A percentile compares a stretch with the other conserved stretches of the same genome.
phyloP scores from a whole-genome alignment of 495 filamentous ascomycete genomes.

The Amniculicola lignicola region DNA sequence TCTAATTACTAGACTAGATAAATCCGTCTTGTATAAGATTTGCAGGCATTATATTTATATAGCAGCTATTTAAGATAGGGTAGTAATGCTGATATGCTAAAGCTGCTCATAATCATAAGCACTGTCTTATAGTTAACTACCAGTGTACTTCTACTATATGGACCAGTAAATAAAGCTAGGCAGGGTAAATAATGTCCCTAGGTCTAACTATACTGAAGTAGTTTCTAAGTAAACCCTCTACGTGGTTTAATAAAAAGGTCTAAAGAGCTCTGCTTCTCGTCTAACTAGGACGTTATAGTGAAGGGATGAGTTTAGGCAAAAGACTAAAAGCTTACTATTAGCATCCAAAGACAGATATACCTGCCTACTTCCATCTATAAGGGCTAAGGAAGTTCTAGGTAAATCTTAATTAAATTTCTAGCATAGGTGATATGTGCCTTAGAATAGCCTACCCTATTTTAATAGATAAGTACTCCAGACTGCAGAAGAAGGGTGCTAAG shows the following conservation, averaged over 20 bases:
- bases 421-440: not conserved
- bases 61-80: slow-evolving; percentile 5
- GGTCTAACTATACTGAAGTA: not conserved
- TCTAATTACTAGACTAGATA: slow-evolving; percentile 7
- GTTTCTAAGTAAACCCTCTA: slow-evolving; percentile 1
- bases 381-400: not conserved
- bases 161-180: slow-evolving; percentile 4
- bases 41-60: slow-evolving; percentile 3
- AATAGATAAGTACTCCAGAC: slow-evolving; percentile 1
- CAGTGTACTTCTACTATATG: not conserved
- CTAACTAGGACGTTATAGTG: not conserved
- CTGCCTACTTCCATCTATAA: not conserved
- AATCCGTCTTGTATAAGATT: not conserved
- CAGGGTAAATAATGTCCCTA: not conserved
- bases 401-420: not conserved
- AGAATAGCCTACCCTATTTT: slow-evolving; percentile 1
- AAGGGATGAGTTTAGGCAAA: slow-evolving; percentile 3
- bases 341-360: slow-evolving; percentile 6
- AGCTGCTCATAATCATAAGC: not conserved
- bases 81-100: not conserved
- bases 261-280: too few species aligned
- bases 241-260: slow-evolving; percentile 2
- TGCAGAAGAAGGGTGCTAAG: too few species aligned
- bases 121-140: not conserved
- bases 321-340: slow-evolving; percentile 5